Percentiles rank a stretch among this genome's conserved stretches.
Evolutionary conservation across 495 filamentous ascomycete genomes (phyloP).

Genomic region (Neurospora hispaniola): DNA sequence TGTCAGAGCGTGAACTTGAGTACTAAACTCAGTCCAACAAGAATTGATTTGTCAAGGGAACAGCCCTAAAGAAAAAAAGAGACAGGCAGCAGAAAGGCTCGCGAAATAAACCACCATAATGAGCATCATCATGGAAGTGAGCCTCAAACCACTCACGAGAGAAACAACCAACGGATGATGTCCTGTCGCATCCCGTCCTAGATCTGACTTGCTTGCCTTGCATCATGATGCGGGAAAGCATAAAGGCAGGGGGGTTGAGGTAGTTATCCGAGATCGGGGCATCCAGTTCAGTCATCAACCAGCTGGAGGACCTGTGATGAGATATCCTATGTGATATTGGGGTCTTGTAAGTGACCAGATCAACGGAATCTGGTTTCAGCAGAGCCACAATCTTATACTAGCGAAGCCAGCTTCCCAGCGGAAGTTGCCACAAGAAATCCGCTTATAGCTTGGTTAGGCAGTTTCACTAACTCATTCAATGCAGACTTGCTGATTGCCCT

Average conservation of each 20-base stretch:
- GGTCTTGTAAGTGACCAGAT: neutral
- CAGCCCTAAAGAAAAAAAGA: neutral
- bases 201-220: constrained; percentile 1
- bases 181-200: neutral
- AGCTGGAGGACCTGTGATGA: neutral
- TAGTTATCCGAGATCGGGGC: neutral
- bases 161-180: neutral
- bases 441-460: neutral
- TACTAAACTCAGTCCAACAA: neutral
- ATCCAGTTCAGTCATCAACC: neutral
- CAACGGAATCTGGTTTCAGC: neutral
- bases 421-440: neutral
- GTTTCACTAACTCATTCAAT: neutral
- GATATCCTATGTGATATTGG: neutral
- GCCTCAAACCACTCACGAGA: neutral
- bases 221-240: neutral
- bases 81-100: neutral
- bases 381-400: neutral
- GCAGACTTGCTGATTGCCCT: neutral
- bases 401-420: neutral
- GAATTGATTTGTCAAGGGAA: neutral
- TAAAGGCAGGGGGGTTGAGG: neutral
- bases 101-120: neutral
- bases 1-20: neutral
- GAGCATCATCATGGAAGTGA: neutral